These are phyloP conservation scores for Arthrobotrys megalospora DNA, from an alignment of 2,329 filamentous ascomycete genomes.

Conservation along the genomic window DNA sequence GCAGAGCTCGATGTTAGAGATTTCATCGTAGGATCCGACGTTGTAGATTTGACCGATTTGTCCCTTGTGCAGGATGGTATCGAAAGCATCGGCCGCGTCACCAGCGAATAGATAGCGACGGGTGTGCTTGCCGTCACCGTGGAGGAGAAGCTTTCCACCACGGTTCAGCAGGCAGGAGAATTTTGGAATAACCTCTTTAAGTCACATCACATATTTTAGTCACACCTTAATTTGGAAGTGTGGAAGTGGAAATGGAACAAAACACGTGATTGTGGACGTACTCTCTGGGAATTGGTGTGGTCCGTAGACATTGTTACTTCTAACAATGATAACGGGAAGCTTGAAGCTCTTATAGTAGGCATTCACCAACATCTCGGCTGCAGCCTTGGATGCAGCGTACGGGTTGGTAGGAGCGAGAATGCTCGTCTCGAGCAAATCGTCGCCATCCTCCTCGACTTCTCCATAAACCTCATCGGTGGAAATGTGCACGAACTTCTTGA, in stretches of 20 bases:
- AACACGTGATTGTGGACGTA: slow-evolving; percentile 69
- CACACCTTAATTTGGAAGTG: background rate
- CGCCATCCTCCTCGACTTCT: slow-evolving; percentile 80
- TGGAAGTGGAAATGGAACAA: background rate
- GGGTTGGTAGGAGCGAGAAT: slow-evolving; percentile 85
- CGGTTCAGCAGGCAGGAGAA: slow-evolving; percentile 81
- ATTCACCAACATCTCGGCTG: slow-evolving; percentile 87
- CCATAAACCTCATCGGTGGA: slow-evolving; percentile 90
- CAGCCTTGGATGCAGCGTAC: slow-evolving; percentile 84
- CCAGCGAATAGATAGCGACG: slow-evolving; percentile 83
- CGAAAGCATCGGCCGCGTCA: slow-evolving; percentile 85
- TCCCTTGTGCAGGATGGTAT: slow-evolving; percentile 86
- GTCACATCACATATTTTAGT: background rate
- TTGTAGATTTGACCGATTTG: slow-evolving; percentile 84
- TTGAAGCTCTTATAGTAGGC: slow-evolving; percentile 89
- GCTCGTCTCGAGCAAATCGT: slow-evolving; percentile 80
- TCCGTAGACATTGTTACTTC: slow-evolving; percentile 88
- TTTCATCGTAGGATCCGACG: slow-evolving; percentile 82
- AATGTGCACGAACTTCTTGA: slow-evolving; percentile 83
- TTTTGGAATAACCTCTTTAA: slow-evolving; percentile 83
- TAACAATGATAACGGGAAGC: slow-evolving; percentile 82
- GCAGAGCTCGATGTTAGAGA: slow-evolving; percentile 81
- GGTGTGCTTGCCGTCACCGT: slow-evolving; percentile 82
- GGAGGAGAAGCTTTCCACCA: slow-evolving; percentile 77
- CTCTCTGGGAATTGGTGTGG: slow-evolving; percentile 88